These are phyloP conservation scores for Didymella sp. DNA, from an alignment of 2,329 filamentous ascomycete genomes.

Conservation along the genomic window DNA sequence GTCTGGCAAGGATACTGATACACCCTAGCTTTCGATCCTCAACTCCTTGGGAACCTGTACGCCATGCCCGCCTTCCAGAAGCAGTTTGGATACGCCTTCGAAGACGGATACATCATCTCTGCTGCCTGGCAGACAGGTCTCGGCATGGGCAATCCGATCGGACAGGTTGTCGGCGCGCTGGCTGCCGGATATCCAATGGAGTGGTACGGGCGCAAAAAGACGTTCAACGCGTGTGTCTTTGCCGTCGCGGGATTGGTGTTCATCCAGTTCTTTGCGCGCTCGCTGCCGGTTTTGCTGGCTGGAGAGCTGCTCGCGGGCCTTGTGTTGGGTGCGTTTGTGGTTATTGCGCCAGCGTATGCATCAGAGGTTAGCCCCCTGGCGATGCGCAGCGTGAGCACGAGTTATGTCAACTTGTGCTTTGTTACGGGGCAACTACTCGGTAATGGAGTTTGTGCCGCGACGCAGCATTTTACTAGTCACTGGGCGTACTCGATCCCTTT, in stretches of 20 bases:
- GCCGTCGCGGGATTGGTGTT: conserved; percentile 58
- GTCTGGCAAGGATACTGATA: background rate
- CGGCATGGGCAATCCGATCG: conserved; percentile 62
- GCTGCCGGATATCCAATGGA: conserved; percentile 44
- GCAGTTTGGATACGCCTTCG: conserved; percentile 59
- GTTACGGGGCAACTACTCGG: conserved; percentile 67
- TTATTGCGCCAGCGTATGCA: conserved; percentile 24
- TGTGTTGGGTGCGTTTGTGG: conserved; percentile 26
- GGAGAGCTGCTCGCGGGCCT: conserved; percentile 24
- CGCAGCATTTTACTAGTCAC: conserved; percentile 53
- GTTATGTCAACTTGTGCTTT: conserved; percentile 68
- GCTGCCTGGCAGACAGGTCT: conserved; percentile 52
- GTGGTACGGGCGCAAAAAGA: conserved; percentile 36
- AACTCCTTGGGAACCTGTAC: conserved; percentile 69
- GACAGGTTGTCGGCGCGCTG: conserved; percentile 64
- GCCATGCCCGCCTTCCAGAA: conserved; percentile 63
- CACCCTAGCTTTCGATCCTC: conserved; percentile 63
- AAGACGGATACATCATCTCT: conserved; percentile 42
- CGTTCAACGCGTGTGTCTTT: conserved; percentile 23
- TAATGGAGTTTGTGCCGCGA: conserved; percentile 56
- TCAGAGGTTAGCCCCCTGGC: conserved; percentile 54
- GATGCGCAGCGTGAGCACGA: conserved; percentile 64
- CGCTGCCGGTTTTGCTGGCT: conserved; percentile 22
- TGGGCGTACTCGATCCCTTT: conserved; percentile 70
- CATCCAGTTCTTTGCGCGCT: conserved; percentile 66